Conservation (phyloP, 108 stramenopile genomes). For the Mayamaea pseudoterrestris region DNA sequence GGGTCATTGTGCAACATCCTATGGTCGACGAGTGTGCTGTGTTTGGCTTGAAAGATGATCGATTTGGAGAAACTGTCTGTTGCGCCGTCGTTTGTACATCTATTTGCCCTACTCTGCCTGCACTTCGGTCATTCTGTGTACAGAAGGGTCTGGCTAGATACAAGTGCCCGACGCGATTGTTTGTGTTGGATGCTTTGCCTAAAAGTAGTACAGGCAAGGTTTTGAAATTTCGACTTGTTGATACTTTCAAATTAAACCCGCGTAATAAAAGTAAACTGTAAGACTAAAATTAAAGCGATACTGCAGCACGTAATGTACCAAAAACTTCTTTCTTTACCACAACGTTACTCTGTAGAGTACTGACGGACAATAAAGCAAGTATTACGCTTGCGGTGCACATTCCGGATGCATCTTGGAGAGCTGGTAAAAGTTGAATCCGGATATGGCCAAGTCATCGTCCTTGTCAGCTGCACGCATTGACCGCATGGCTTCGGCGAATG, state of each 20-base stretch:
- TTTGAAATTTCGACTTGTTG: slow-evolving; percentile 32
- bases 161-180: slow-evolving; percentile 51
- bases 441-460: slow-evolving; percentile 18
- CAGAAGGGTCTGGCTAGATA: slow-evolving; percentile 47
- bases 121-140: slow-evolving; percentile 34
- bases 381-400: slow-evolving; percentile 45
- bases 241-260: slow-evolving; percentile 1
- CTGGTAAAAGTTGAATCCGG: slow-evolving; percentile 37
- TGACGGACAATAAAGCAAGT: slow-evolving; percentile 26
- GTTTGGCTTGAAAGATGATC: slow-evolving; percentile 55
- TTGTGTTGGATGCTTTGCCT: slow-evolving; percentile 38
- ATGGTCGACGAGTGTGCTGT: slow-evolving; percentile 51
- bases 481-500: slow-evolving; percentile 37
- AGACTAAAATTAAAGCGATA: no score
- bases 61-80: slow-evolving; percentile 64
- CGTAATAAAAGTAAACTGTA: slow-evolving; percentile 1
- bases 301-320: no score
- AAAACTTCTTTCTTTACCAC: no score
- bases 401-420: slow-evolving; percentile 43
- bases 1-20: slow-evolving; percentile 33
- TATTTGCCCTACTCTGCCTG: not conserved
- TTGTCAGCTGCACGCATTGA: slow-evolving; percentile 17
- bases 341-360: no score
- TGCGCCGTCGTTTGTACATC: slow-evolving; percentile 41
- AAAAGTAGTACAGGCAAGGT: slow-evolving; percentile 71